phyloP scores from a whole-genome alignment of 164 flowering plant species.

The grape (Vitis vinifera) region ASM3070453v1 NC_081815.1:12878001-12878500 shows the following conservation, averaged over 20 bases:
- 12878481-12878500: background rate
- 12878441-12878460: background rate
- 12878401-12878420: too few species aligned
- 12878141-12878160: constrained; percentile 65
- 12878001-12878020: too few species aligned
- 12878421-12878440: too few species aligned
- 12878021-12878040: too few species aligned
- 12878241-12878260: constrained; percentile 62
- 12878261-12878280: constrained; percentile 39
- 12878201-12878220: constrained; percentile 44
- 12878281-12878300: constrained; percentile 29
- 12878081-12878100: too few species aligned
- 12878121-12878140: background rate
- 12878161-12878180: constrained; percentile 58
- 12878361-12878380: background rate
- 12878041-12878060: too few species aligned
- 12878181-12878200: constrained; percentile 49
- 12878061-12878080: too few species aligned
- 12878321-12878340: constrained; percentile 81
- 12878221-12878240: constrained; percentile 61
- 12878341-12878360: constrained; percentile 91
- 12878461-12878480: background rate
- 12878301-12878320: constrained; percentile 72
- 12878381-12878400: background rate
- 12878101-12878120: background rate